Base-by-base conservation (phyloP, 192 early-diverging fungal genomes). In the Ambispora gerdemannii region DNA sequence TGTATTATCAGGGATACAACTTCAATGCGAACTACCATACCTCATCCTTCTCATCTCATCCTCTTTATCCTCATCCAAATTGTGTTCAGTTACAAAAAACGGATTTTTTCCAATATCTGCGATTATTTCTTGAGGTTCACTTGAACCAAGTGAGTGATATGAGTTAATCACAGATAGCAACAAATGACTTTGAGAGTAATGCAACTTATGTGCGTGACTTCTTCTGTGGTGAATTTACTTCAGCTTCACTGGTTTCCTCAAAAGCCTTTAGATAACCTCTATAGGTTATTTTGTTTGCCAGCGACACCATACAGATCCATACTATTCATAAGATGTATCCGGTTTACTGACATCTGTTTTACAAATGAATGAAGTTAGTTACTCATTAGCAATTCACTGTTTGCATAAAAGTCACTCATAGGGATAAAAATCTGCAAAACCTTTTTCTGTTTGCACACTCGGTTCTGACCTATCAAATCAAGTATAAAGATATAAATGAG, bases 181-280 rank as follows among this genome's bases (percentile, higher is more conserved):
- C 43, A 47, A 47, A 47, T 47, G 43, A 47, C 43, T 47, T 47
- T 47, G 43, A 47, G 43, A 47, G 43, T 47, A 47, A 47, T 47
- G 43, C 17, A 47, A 47, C 43, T 47, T 47, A 47, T 47, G n/a
- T 17, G 43, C 43, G 17, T 47, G 43, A 47, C 17, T 47, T 47
- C 43, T 47, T 47, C 43, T 47, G 43, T 47, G 43, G 43, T 47
- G 43, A 47, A 47, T 47, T 47, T 47, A 47, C 43, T 47, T 47
- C 43, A 47, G 43, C 43, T 47, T 47, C 43, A 47, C 43, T 17
- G 17, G 43, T 47, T 47, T 47, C 43, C 6, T 47, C 17, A 17
- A 47, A 47, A 47, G 43, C 43, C n/a, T 47, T 17, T 47, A 47
- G 43, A 47, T 47, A 47, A 47, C 17, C 43, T 17, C 43, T 47